These are phyloP conservation scores for Aquilaria malaccensis DNA, from an alignment of 345 rosid genomes.

Conservation along the genomic window DNA sequence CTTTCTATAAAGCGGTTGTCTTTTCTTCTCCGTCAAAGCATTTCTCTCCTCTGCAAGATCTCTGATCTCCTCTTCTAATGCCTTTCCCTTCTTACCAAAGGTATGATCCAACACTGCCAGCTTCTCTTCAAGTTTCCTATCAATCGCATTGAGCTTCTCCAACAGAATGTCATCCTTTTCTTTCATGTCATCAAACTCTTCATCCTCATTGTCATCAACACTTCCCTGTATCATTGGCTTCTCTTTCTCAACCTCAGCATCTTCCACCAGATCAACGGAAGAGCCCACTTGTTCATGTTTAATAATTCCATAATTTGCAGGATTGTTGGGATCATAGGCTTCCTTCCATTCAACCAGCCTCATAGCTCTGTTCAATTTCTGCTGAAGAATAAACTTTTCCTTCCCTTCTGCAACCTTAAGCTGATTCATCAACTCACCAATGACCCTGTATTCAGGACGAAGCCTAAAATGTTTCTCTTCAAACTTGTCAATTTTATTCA, in stretches of 20 bases:
- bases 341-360: conserved; percentile 84
- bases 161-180: conserved; percentile 73
- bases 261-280: conserved; percentile 20
- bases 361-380: conserved; percentile 81
- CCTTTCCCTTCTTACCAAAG: conserved; percentile 87
- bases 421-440: conserved; percentile 82
- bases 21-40: conserved; percentile 79
- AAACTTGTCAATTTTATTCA: conserved; percentile 69
- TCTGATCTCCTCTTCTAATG: conserved; percentile 87
- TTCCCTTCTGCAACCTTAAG: conserved; percentile 83
- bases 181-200: conserved; percentile 93
- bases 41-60: conserved; percentile 94
- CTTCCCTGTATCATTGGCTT: conserved; percentile 21
- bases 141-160: conserved; percentile 71
- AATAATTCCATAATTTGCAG: conserved; percentile 67
- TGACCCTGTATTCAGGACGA: conserved; percentile 73
- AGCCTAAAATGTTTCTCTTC: conserved; percentile 76
- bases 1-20: conserved; percentile 72
- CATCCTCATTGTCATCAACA: conserved; percentile 30
- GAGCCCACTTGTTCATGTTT: conserved; percentile 37
- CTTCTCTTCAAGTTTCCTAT: conserved; percentile 77
- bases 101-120: conserved; percentile 84
- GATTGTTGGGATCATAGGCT: conserved; percentile 81
- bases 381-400: conserved; percentile 82
- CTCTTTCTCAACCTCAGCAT: conserved; percentile 34